A percentile compares a stretch with the other conserved stretches of the same genome.
phyloP scores from a whole-genome alignment of 2,329 filamentous ascomycete species.

The Colletotrichum viniferum region DNA sequence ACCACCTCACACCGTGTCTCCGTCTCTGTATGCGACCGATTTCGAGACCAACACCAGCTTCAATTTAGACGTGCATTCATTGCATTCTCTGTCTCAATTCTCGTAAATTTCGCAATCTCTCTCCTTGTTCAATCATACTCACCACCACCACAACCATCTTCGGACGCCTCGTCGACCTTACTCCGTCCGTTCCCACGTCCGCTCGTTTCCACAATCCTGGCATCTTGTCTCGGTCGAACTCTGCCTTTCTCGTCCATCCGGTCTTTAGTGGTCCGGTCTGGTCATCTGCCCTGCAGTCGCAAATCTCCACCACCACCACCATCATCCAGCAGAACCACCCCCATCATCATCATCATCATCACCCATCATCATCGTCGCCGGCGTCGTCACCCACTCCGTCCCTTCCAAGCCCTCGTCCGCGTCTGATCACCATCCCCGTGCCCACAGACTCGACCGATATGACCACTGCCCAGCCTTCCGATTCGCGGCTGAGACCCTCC shows the following conservation, averaged over 20 bases:
- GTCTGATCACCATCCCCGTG: slow-evolving; percentile 18
- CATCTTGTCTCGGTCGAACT: not conserved
- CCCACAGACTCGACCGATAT: not conserved
- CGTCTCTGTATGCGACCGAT: not conserved
- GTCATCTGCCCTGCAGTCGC: not conserved
- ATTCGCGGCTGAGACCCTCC: not conserved
- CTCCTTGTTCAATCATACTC: not conserved
- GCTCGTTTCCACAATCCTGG: not conserved
- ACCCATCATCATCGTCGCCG: not conserved
- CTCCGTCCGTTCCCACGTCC: not conserved
- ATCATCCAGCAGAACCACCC: not conserved
- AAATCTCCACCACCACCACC: not conserved
- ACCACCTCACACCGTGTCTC: not conserved
- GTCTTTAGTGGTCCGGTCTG: not conserved
- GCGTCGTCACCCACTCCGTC: not conserved
- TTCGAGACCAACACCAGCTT: not conserved
- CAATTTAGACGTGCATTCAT: slow-evolving; percentile 4
- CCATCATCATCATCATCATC: not conserved
- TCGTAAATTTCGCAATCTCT: slow-evolving; percentile 22
- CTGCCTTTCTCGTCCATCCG: not conserved
- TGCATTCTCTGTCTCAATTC: not conserved
- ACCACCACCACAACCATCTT: not conserved
- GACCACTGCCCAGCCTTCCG: not conserved
- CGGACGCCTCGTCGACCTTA: not conserved
- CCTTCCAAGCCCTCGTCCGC: slow-evolving; percentile 1